These are phyloP conservation scores for Kalanchoe fedtschenkoi DNA, from an alignment of 164 flowering plant species.

Conservation along the genomic window DNA sequence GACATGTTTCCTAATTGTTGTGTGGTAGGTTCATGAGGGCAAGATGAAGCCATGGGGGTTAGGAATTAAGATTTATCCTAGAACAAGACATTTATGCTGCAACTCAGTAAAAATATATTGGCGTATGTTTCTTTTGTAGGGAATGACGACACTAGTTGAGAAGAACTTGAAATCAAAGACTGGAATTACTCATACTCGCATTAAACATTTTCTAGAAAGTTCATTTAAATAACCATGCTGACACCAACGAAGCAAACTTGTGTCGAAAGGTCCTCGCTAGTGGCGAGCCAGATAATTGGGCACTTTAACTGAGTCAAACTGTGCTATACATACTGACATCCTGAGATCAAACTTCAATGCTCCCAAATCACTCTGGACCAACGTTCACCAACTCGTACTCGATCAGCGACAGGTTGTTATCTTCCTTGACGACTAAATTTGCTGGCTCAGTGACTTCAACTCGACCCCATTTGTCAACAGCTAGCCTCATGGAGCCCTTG, in stretches of 20 bases:
- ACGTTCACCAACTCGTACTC: constrained; percentile 21
- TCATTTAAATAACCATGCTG: not conserved
- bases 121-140: constrained; percentile 6
- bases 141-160: constrained; percentile 5
- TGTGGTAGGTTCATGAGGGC: constrained; percentile 2
- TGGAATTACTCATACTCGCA: not conserved
- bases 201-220: not conserved
- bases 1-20: not conserved
- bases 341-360: no score
- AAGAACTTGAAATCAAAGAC: constrained; percentile 3
- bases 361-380: constrained; percentile 12
- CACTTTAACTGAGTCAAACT: no score
- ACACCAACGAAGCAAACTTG: no score
- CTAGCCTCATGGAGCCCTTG: no score
- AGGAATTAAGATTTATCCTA: not conserved
- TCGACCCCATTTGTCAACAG: no score
- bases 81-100: not conserved
- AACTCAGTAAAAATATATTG: constrained; percentile 3
- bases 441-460: constrained; percentile 20
- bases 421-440: constrained; percentile 15
- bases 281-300: no score
- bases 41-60: constrained; percentile 1
- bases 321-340: no score
- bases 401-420: constrained; percentile 18
- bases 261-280: no score